A percentile compares a stretch with the other conserved stretches of the same genome.
Evolutionary conservation across 2,329 filamentous ascomycete genomes (phyloP).

Genomic region (Parafenestella ontariensis): DNA sequence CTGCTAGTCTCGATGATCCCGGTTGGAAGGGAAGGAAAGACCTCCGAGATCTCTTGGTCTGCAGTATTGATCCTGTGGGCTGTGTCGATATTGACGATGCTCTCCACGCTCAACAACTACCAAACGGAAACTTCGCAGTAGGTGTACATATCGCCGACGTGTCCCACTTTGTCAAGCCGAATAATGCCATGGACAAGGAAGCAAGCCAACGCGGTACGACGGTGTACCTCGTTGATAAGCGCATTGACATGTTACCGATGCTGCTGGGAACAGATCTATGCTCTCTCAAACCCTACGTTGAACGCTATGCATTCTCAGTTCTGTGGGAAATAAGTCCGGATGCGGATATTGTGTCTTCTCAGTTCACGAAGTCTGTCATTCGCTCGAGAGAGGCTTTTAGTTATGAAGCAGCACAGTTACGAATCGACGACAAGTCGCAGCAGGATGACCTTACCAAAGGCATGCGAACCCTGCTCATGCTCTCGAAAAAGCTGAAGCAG

Average conservation of each 20-base stretch:
- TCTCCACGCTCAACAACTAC: constrained; percentile 81
- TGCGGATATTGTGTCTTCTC: constrained; percentile 82
- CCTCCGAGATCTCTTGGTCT: constrained; percentile 84
- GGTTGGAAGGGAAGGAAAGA: constrained; percentile 89
- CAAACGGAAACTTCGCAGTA: constrained; percentile 94
- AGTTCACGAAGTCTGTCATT: constrained; percentile 98
- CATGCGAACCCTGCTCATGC: constrained; percentile 83
- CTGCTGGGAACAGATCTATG: constrained; percentile 95
- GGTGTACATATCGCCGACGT: constrained; percentile 99
- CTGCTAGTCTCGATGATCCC: constrained; percentile 76
- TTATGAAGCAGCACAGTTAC: constrained; percentile 93
- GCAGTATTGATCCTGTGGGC: constrained; percentile 94
- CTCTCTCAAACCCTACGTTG: constrained; percentile 96
- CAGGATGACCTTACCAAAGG: constrained; percentile 88
- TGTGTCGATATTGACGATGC: constrained; percentile 99
- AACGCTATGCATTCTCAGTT: constrained; percentile 66
- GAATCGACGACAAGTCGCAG: constrained; percentile 88
- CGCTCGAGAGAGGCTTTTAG: constrained; percentile 95
- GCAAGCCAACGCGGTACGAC: constrained; percentile 94
- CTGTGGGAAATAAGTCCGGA: constrained; percentile 82
- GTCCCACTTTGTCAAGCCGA: constrained; percentile 98
- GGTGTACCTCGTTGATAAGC: constrained; percentile 97
- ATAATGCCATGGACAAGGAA: constrained; percentile 96
- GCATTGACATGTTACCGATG: constrained; percentile 98
- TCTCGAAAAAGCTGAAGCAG: constrained; percentile 92